phyloP scores from a whole-genome alignment of 139 green algal species.

The Nannochloris sp. region DNA sequence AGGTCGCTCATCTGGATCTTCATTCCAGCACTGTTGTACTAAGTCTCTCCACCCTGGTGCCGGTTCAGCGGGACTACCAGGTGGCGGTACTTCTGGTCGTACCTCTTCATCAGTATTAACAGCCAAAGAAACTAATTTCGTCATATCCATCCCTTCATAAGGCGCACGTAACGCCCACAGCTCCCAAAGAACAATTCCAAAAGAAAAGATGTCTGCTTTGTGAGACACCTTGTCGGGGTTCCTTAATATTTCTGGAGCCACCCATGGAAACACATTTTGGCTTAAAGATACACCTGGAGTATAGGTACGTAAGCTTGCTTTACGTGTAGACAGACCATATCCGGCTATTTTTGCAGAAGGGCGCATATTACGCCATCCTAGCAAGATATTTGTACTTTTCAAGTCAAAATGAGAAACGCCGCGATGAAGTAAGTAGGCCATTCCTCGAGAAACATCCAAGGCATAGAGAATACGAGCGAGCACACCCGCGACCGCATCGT shows the following conservation, averaged over 20 bases:
- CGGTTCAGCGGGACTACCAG: neutral
- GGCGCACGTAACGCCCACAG: conserved; percentile 11
- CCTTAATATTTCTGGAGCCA: conserved; percentile 22
- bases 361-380: conserved; percentile 20
- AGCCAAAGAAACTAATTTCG: neutral
- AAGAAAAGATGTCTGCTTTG: conserved; percentile 16
- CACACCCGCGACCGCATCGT: neutral
- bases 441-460: conserved; percentile 3
- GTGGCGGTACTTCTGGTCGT: conserved; percentile 9
- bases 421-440: conserved; percentile 9
- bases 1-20: conserved; percentile 15
- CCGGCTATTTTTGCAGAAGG: conserved; percentile 18
- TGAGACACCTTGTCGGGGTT: neutral
- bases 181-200: conserved; percentile 22
- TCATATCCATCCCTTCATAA: neutral
- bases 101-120: neutral
- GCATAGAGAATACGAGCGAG: conserved; percentile 19
- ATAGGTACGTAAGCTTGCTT: neutral
- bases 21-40: conserved; percentile 21
- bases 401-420: conserved; percentile 18
- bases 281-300: neutral
- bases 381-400: conserved; percentile 14
- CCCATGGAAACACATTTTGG: conserved; percentile 15
- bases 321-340: conserved; percentile 12
- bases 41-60: conserved; percentile 18